Evolutionary conservation across 768 basidiomycete genomes (phyloP).

Genomic region (Lanmaoa rubissima): DNA sequence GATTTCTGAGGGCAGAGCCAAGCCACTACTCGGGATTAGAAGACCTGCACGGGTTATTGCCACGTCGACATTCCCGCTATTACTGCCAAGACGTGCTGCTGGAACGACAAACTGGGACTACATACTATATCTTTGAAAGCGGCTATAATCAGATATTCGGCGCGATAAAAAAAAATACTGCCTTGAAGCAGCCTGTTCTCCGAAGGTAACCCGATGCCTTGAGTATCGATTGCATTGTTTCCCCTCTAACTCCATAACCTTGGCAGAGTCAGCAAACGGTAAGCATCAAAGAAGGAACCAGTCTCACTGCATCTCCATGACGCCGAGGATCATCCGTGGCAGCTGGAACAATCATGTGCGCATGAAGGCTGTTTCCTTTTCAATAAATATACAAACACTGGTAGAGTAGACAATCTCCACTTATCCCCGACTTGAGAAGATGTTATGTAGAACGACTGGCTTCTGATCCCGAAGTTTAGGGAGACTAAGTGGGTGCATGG

Average conservation of each 20-base stretch:
- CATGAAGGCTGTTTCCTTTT: no score
- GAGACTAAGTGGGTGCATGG: background rate
- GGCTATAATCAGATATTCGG: no score
- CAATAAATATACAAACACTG: background rate
- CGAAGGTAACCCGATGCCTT: background rate
- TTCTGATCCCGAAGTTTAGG: no score
- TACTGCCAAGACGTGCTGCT: background rate
- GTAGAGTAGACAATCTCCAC: no score
- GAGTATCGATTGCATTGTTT: background rate
- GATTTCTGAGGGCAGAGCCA: background rate
- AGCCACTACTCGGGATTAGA: slow-evolving; percentile 19
- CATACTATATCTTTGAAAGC: background rate
- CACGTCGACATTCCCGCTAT: background rate
- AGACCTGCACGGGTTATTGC: background rate
- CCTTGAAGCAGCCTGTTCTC: background rate
- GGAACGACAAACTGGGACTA: background rate
- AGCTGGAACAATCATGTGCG: no score
- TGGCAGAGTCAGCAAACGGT: background rate
- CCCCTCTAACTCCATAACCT: slow-evolving; percentile 22
- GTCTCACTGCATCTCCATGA: background rate
- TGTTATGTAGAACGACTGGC: no score
- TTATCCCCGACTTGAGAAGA: background rate
- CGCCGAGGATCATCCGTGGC: background rate
- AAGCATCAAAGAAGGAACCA: background rate
- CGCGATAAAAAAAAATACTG: no score